These are phyloP conservation scores for Capsella rubella DNA, from an alignment of 441 rosid genomes.

Conservation along the genomic window DNA sequence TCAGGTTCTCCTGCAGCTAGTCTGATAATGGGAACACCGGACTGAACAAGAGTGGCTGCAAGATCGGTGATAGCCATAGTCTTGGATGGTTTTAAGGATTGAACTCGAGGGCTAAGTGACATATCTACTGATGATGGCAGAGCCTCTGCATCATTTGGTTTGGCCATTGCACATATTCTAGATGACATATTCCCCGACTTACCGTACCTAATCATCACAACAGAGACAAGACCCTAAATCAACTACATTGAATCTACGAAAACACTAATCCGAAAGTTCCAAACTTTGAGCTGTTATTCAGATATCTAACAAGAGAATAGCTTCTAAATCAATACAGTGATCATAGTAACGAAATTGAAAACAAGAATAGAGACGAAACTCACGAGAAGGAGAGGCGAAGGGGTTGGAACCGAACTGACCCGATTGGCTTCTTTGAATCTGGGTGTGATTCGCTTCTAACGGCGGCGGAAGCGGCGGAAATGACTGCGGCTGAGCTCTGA, in stretches of 20 bases:
- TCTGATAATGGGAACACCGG: constrained; percentile 87
- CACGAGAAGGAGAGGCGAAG: constrained; percentile 50
- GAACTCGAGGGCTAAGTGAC: constrained; percentile 85
- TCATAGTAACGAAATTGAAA: not conserved
- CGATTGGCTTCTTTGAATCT: constrained; percentile 34
- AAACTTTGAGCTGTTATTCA: not conserved
- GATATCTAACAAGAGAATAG: not conserved
- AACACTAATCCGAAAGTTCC: not conserved
- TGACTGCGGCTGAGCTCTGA: constrained; percentile 36
- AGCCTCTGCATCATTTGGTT: constrained; percentile 49
- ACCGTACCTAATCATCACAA: constrained; percentile 44
- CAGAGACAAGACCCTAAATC: constrained; percentile 2
- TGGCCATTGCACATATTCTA: constrained; percentile 51
- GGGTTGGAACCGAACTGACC: constrained; percentile 54
- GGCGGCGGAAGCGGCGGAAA: constrained; percentile 29
- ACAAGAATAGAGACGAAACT: constrained; percentile 6
- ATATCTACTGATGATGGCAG: constrained; percentile 68
- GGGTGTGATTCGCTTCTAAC: constrained; percentile 13
- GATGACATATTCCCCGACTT: constrained; percentile 36
- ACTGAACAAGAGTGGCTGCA: constrained; percentile 84
- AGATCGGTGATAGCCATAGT: constrained; percentile 93
- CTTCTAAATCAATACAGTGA: not conserved
- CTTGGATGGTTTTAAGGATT: constrained; percentile 87
- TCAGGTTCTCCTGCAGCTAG: constrained; percentile 99
- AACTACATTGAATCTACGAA: not conserved